phyloP scores from a whole-genome alignment of 805 yeast genomes.

The Saturnispora zaruensis region DNA sequence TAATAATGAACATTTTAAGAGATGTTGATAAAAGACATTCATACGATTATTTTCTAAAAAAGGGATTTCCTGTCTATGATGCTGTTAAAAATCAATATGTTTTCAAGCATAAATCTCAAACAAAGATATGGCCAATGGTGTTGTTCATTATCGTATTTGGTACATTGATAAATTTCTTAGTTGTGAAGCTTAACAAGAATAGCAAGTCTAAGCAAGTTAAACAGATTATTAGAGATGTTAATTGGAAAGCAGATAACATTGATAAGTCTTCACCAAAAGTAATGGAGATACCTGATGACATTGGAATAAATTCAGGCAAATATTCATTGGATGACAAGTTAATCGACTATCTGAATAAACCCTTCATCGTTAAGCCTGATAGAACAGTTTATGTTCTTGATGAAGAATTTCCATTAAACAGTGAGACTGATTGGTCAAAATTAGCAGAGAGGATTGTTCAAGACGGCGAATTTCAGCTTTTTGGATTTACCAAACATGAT shows the following conservation, averaged over 20 bases:
- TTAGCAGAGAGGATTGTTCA: constrained; percentile 10
- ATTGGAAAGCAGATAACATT: constrained; percentile 15
- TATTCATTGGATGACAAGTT: constrained; percentile 13
- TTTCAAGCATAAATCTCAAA: constrained; percentile 13
- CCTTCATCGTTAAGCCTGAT: constrained; percentile 18
- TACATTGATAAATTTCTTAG: constrained; percentile 10
- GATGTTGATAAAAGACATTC: constrained; percentile 48
- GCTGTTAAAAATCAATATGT: constrained; percentile 7
- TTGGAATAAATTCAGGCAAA: constrained; percentile 5
- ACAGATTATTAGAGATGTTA: constrained; percentile 14
- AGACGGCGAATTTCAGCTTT: constrained; percentile 12
- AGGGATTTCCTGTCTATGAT: constrained; percentile 80
- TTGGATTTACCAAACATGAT: constrained; percentile 11
- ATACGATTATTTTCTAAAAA: constrained; percentile 74
- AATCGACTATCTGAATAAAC: constrained; percentile 14
- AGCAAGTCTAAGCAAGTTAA: constrained; percentile 14
- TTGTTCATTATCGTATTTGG: constrained; percentile 5
- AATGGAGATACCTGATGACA: constrained; percentile 13
- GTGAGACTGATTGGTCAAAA: constrained; percentile 10
- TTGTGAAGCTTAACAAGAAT: constrained; percentile 10
- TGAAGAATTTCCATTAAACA: constrained; percentile 8
- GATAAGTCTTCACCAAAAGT: constrained; percentile 9
- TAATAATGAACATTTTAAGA: constrained; percentile 67
- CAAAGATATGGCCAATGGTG: constrained; percentile 4
- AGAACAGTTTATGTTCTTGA: constrained; percentile 11